These are phyloP conservation scores for Pythium pyrilobum DNA, from an alignment of 352 stramenopile species.

Conservation along the genomic window DNA sequence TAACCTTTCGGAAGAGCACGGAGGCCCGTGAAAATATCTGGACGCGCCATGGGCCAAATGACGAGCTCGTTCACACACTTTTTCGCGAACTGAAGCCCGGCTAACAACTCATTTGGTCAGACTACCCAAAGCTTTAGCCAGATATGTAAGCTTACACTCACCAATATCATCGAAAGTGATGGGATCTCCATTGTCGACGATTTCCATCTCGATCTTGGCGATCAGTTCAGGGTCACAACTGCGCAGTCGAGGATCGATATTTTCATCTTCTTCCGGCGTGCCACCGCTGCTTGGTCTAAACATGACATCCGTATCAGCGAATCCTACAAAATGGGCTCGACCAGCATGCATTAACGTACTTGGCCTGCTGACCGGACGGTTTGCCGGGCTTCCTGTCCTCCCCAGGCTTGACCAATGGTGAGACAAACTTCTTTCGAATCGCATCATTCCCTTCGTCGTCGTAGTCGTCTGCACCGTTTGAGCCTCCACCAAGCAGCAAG, in stretches of 20 bases:
- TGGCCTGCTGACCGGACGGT: slow-evolving; percentile 7
- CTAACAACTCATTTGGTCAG: no score
- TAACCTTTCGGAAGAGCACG: slow-evolving; percentile 87
- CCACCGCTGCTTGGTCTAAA: slow-evolving; percentile 15
- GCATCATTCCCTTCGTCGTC: slow-evolving; percentile 22
- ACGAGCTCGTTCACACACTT: slow-evolving; percentile 97
- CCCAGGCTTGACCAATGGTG: slow-evolving; percentile 32
- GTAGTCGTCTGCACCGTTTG: slow-evolving; percentile 14
- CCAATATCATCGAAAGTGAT: slow-evolving; percentile 98
- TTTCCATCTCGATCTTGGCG: slow-evolving; percentile 97
- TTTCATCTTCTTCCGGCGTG: slow-evolving; percentile 45
- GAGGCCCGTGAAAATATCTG: slow-evolving; percentile 97
- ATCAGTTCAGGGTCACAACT: slow-evolving; percentile 94
- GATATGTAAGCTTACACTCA: no score
- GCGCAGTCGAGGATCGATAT: slow-evolving; percentile 92
- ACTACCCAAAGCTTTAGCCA: no score
- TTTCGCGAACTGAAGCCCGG: slow-evolving; percentile 96
- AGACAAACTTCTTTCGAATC: slow-evolving; percentile 75
- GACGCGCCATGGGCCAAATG: slow-evolving; percentile 97
- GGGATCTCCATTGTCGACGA: slow-evolving; percentile 91
- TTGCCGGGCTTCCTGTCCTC: slow-evolving; percentile 18
- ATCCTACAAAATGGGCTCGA: no score
- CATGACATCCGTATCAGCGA: no score
- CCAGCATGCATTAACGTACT: no score
- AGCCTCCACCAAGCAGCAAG: slow-evolving; percentile 38